Percentiles rank a stretch among this genome's conserved stretches.
Conservation (phyloP, 208 protist species). For the Trypanosoma theileri region DNA sequence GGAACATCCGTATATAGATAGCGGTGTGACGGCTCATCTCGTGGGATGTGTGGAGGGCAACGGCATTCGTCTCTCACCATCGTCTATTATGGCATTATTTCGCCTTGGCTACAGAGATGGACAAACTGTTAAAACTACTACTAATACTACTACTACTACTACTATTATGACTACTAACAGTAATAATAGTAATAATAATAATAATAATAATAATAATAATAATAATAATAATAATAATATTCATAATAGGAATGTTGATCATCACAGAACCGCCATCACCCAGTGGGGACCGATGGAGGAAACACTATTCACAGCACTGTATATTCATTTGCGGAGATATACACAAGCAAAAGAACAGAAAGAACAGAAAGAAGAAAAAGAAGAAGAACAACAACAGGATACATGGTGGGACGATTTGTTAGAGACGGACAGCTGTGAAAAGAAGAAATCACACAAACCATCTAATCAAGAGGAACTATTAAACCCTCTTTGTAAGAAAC, state of each 20-base stretch:
- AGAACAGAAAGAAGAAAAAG: not conserved
- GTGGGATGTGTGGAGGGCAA: conserved; percentile 32
- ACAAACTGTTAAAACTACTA: not conserved
- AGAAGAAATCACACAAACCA: too few species aligned
- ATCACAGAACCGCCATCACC: not conserved
- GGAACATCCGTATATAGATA: conserved; percentile 26
- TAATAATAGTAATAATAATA: not conserved
- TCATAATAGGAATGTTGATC: not conserved
- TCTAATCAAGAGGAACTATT: not conserved
- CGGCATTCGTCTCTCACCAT: conserved; percentile 17
- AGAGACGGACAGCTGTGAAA: not conserved
- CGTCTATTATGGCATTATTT: not conserved
- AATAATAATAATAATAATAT: not conserved
- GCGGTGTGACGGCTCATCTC: conserved; percentile 13
- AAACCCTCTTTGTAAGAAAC: not conserved
- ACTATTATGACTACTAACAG: too few species aligned
- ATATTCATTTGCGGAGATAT: conserved; percentile 4
- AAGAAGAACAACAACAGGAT: not conserved
- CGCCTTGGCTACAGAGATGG: conserved; percentile 10
- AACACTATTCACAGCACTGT: conserved; percentile 27
- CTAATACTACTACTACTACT: not conserved
- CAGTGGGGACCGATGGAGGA: conserved; percentile 32
- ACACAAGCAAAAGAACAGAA: too few species aligned
- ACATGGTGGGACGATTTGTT: not conserved
- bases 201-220: conserved; percentile 3